Percentiles rank a stretch among this genome's conserved stretches.
These are phyloP conservation scores for Quercus rubra DNA, from an alignment of 306 rosid species.

Conservation along the genomic window DNA sequence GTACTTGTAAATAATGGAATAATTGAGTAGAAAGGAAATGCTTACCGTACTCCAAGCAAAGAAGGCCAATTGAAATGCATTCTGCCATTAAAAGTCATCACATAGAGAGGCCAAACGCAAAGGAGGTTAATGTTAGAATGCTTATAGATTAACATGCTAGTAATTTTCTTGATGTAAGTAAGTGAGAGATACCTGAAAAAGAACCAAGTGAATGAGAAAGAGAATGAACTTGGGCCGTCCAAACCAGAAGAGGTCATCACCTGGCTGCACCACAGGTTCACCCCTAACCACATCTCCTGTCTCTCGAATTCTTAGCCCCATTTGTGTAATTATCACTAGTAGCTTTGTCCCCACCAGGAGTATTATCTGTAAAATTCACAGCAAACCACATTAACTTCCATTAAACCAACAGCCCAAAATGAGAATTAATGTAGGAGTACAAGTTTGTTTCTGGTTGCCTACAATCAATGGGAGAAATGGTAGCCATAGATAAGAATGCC, in stretches of 20 bases:
- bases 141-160: neutral
- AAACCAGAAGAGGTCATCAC: conserved; percentile 84
- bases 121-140: neutral
- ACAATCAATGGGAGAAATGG: conserved; percentile 76
- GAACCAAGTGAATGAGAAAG: conserved; percentile 60
- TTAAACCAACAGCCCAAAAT: neutral
- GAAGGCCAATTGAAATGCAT: conserved; percentile 82
- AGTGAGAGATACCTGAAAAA: conserved; percentile 55
- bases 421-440: neutral
- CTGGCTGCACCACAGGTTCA: conserved; percentile 64
- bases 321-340: conserved; percentile 61
- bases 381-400: neutral
- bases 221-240: conserved; percentile 59
- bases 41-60: conserved; percentile 69
- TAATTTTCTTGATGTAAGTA: too few species aligned
- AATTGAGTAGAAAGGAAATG: neutral
- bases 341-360: conserved; percentile 74
- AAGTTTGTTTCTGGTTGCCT: conserved; percentile 25
- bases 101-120: neutral
- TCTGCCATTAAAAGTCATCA: conserved; percentile 35
- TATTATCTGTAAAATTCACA: conserved; percentile 47
- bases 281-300: conserved; percentile 73
- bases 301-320: conserved; percentile 67
- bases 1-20: neutral
- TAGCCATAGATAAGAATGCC: conserved; percentile 69